Percentiles rank a stretch among this genome's conserved stretches.
These are phyloP conservation scores for Aspergillus olivimuriae DNA, from an alignment of 495 filamentous ascomycete species.

Conservation along the genomic window DNA sequence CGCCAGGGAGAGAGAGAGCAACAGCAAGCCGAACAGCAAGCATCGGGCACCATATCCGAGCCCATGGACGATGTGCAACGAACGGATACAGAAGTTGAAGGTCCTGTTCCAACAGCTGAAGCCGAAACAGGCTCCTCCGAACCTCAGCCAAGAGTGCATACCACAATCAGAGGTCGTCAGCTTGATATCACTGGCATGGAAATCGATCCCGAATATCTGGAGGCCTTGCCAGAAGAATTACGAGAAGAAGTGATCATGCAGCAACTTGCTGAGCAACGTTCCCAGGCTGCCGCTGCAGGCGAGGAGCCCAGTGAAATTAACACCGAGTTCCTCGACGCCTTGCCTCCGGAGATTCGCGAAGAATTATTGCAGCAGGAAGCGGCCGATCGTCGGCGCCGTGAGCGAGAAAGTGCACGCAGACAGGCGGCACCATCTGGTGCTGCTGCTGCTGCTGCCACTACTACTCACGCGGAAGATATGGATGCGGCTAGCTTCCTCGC, in stretches of 20 bases:
- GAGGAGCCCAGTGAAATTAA: constrained; percentile 83
- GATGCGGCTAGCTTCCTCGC: constrained; percentile 89
- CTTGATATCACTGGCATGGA: constrained; percentile 90
- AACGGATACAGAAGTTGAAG: constrained; percentile 34
- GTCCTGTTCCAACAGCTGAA: constrained; percentile 23
- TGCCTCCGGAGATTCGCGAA: constrained; percentile 81
- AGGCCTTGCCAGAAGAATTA: constrained; percentile 89
- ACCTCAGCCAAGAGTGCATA: constrained; percentile 55
- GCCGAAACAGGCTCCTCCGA: constrained; percentile 45
- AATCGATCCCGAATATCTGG: constrained; percentile 89
- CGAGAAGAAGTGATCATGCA: constrained; percentile 92
- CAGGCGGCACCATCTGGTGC: constrained; percentile 48
- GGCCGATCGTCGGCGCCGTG: constrained; percentile 79
- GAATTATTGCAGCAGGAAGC: constrained; percentile 88
- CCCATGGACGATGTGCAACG: constrained; percentile 87
- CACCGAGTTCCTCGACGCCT: constrained; percentile 88
- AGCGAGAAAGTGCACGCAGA: constrained; percentile 69
- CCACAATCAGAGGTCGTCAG: constrained; percentile 74
- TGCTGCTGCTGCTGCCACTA: constrained; percentile 24
- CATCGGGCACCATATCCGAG: constrained; percentile 36
- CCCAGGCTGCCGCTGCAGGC: constrained; percentile 70
- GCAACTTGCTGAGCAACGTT: constrained; percentile 74
- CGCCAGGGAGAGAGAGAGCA: constrained; percentile 38
- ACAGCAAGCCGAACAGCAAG: constrained; percentile 42
- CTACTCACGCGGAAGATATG: constrained; percentile 69